phyloP scores from a whole-genome alignment of 2,329 filamentous ascomycete species.

The Penicillium olsonii region DNA sequence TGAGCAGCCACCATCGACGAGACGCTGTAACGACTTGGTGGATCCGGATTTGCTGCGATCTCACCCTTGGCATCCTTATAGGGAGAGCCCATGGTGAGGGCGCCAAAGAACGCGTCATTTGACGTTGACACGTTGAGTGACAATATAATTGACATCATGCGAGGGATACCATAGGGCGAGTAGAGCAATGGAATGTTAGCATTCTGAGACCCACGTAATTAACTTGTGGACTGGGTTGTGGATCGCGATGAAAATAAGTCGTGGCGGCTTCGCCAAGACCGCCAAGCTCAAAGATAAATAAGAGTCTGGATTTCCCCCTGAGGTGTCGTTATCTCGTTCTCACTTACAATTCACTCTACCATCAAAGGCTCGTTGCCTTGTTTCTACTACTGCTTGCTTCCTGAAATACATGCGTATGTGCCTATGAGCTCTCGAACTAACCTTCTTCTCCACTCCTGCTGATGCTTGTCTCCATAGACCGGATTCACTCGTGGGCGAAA shows the following conservation, averaged over 20 bases:
- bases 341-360: not conserved
- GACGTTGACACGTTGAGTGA: not conserved
- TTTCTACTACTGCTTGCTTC: constrained; percentile 20
- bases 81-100: too few species aligned
- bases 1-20: not conserved
- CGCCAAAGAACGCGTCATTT: constrained; percentile 18
- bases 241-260: not conserved
- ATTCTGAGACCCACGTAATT: not conserved
- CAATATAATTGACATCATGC: constrained; percentile 13
- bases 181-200: not conserved
- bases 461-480: constrained; percentile 26
- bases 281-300: constrained; percentile 19
- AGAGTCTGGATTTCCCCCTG: constrained; percentile 6
- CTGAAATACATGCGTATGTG: constrained; percentile 41
- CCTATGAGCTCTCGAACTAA: too few species aligned
- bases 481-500: constrained; percentile 44
- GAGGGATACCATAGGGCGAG: not conserved
- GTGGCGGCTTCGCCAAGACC: constrained; percentile 11
- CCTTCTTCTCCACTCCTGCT: constrained; percentile 6
- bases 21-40: constrained; percentile 12
- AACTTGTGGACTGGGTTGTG: not conserved
- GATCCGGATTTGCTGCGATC: constrained; percentile 8
- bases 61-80: constrained; percentile 14
- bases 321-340: not conserved
- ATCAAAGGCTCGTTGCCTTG: constrained; percentile 20